Percentiles rank a stretch among this genome's conserved stretches.
These are phyloP conservation scores for Trichophyton simii DNA, from an alignment of 2,329 filamentous ascomycete species.

Conservation along the genomic window DNA sequence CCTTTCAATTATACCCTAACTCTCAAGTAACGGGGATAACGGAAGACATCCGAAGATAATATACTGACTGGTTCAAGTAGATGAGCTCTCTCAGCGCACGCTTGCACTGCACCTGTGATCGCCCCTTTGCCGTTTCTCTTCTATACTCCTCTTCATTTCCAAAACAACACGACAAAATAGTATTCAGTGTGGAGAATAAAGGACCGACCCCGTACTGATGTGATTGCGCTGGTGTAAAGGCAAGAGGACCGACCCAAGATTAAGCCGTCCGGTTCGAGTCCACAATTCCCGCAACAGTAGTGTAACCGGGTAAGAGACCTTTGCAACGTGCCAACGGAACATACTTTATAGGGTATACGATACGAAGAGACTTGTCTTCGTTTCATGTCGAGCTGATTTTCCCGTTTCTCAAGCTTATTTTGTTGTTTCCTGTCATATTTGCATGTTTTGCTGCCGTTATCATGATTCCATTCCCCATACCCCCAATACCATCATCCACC, in stretches of 20 bases:
- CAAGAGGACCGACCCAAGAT: not conserved
- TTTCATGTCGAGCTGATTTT: not conserved
- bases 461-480: not conserved
- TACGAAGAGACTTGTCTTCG: not conserved
- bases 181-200: not conserved
- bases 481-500: not conserved
- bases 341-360: not conserved
- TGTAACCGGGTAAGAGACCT: not conserved
- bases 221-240: not conserved
- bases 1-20: not conserved
- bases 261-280: not conserved
- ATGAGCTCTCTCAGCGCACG: constrained; percentile 1
- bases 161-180: not conserved
- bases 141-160: too few relatives aligned
- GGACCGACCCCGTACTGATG: not conserved
- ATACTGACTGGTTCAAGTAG: not conserved
- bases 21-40: not conserved
- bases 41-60: not conserved
- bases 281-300: not conserved
- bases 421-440: not conserved
- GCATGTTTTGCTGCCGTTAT: not conserved
- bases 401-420: not conserved
- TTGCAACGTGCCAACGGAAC: not conserved
- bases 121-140: not conserved
- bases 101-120: not conserved